Evolutionary conservation across 2,329 filamentous ascomycete genomes (phyloP).

Genomic region (Ophiosphaerella narmari): DNA sequence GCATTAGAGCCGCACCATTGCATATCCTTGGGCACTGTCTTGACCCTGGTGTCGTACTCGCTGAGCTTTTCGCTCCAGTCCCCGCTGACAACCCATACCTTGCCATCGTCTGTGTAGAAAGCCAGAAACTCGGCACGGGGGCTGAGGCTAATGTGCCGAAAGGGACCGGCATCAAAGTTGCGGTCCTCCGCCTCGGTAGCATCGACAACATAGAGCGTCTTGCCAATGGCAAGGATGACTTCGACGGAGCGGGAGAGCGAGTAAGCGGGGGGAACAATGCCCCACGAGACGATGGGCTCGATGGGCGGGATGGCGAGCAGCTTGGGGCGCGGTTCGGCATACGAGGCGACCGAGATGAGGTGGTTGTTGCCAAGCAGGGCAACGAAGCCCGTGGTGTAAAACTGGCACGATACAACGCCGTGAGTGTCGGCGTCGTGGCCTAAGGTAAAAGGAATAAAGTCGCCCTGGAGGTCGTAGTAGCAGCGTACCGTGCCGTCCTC

Average conservation of each 20-base stretch:
- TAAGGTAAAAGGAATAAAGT: conserved; percentile 92
- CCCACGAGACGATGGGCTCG: conserved; percentile 84
- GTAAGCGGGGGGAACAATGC: conserved; percentile 82
- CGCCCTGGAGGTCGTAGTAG: conserved; percentile 88
- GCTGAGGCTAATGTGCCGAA: conserved; percentile 86
- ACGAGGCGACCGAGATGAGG: conserved; percentile 83
- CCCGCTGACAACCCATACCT: conserved; percentile 87
- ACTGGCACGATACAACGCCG: conserved; percentile 85
- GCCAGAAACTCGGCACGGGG: conserved; percentile 88
- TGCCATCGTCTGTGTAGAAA: conserved; percentile 83
- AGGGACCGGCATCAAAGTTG: conserved; percentile 87
- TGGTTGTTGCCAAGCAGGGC: conserved; percentile 87
- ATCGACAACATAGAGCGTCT: conserved; percentile 86
- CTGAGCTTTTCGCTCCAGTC: conserved; percentile 93
- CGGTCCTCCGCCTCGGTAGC: conserved; percentile 89
- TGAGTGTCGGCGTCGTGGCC: conserved; percentile 87
- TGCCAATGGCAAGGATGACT: conserved; percentile 80
- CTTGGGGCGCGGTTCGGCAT: conserved; percentile 87
- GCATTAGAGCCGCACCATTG: conserved; percentile 98
- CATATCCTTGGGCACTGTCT: conserved; percentile 82
- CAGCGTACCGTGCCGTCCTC: conserved; percentile 88
- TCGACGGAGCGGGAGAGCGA: conserved; percentile 93
- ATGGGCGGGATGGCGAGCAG: conserved; percentile 76
- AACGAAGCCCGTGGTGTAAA: conserved; percentile 92
- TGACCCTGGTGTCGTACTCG: conserved; percentile 87